Percentiles rank a stretch among this genome's conserved stretches.
These are phyloP conservation scores for Daldinia childiae DNA, from an alignment of 495 filamentous ascomycete genomes.

Conservation along the genomic window DNA sequence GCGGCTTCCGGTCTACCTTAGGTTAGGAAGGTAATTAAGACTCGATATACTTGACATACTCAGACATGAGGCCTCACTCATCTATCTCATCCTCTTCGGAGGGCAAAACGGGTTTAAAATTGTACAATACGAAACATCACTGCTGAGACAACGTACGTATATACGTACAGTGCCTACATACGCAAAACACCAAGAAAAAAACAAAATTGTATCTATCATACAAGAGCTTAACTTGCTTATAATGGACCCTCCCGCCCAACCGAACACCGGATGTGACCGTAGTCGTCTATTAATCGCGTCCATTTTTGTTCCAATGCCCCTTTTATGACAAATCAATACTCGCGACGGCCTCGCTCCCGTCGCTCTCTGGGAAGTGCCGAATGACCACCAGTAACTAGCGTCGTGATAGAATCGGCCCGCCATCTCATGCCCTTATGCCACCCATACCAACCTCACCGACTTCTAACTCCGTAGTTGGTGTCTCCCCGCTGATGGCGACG, in stretches of 20 bases:
- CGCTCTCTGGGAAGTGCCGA: neutral
- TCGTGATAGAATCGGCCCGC: neutral
- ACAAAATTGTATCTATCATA: conserved; percentile 17
- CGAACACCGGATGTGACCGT: conserved; percentile 34
- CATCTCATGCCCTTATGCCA: conserved; percentile 34
- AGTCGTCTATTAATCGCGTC: conserved; percentile 34
- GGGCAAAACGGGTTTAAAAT: neutral
- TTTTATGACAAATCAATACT: conserved; percentile 28
- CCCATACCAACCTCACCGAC: conserved; percentile 43
- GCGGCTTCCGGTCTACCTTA: neutral
- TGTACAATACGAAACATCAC: neutral
- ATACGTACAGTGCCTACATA: neutral
- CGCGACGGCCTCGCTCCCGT: neutral
- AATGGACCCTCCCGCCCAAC: conserved; percentile 8
- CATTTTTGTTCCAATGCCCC: conserved; percentile 34
- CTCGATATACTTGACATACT: neutral
- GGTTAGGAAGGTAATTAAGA: neutral
- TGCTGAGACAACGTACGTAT: neutral
- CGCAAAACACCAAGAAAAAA: conserved; percentile 16
- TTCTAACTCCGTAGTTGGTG: conserved; percentile 34
- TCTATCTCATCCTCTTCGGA: neutral
- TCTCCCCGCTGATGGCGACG: conserved; percentile 33
- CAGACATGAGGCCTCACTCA: neutral
- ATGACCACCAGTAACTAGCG: neutral
- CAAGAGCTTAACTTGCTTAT: conserved; percentile 16